phyloP scores from a whole-genome alignment of 306 rosid species.

The Sindora glabra region DNA sequence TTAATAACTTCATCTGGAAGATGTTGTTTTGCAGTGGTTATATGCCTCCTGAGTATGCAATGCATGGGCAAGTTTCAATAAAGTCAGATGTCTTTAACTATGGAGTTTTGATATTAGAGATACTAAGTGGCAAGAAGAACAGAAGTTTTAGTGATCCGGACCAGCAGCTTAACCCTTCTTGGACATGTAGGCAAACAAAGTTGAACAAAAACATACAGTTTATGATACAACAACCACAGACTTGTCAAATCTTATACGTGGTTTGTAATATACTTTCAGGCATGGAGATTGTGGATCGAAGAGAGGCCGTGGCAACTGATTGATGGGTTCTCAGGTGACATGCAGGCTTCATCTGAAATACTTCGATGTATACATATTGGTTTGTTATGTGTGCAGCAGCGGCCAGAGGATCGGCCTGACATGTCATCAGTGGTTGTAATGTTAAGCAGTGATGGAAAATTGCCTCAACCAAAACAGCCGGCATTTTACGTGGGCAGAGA shows the following conservation, averaged over 20 bases:
- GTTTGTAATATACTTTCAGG: background rate
- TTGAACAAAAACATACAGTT: too few species aligned
- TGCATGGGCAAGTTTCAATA: background rate
- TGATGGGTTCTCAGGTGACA: background rate
- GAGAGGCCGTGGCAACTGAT: background rate
- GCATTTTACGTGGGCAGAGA: background rate
- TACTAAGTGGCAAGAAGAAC: background rate
- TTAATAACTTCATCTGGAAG: background rate
- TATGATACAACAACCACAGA: too few species aligned
- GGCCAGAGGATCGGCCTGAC: background rate
- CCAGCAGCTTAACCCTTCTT: background rate
- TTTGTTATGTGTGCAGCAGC: background rate
- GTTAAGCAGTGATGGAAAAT: background rate
- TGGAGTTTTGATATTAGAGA: slow-evolving; percentile 5
- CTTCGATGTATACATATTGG: slow-evolving; percentile 6
- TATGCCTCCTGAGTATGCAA: slow-evolving; percentile 10
- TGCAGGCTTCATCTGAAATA: background rate
- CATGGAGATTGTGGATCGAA: slow-evolving; percentile 9
- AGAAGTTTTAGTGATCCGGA: background rate
- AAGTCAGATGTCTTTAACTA: slow-evolving; percentile 11
- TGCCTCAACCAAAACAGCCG: background rate
- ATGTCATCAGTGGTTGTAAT: background rate
- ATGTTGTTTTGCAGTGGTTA: background rate
- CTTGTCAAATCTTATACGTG: too few species aligned
- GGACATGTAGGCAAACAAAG: background rate